These are phyloP conservation scores for Leccinum aurantiacum DNA, from an alignment of 768 basidiomycete genomes.

Conservation along the genomic window DNA sequence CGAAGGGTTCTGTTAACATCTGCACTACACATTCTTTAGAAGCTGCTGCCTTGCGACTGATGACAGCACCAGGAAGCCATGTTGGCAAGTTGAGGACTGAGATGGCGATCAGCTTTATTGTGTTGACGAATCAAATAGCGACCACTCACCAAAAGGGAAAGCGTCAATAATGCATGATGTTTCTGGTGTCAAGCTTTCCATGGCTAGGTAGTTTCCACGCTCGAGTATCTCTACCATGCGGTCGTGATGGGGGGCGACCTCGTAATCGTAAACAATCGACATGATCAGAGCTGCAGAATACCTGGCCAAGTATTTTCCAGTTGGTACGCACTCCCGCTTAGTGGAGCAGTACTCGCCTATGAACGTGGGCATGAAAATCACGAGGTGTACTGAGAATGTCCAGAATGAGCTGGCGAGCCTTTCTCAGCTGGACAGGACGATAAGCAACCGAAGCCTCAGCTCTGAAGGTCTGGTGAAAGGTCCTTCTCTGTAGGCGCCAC, in stretches of 20 bases:
- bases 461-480: conserved; percentile 27
- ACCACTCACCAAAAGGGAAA: conserved; percentile 25
- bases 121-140: too few relatives aligned
- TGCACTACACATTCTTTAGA: conserved; percentile 5
- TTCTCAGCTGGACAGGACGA: conserved; percentile 19
- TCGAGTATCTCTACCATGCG: too few relatives aligned
- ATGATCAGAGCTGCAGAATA: conserved; percentile 38
- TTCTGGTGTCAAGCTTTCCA: conserved; percentile 20
- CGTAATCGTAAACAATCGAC: conserved; percentile 45
- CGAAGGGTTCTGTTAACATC: conserved; percentile 20
- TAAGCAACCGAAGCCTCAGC: conserved; percentile 14
- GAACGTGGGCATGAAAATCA: conserved; percentile 6
- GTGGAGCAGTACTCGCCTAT: conserved; percentile 3
- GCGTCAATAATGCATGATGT: conserved; percentile 13
- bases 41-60: conserved; percentile 25
- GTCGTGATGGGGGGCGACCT: too few relatives aligned
- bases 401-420: conserved; percentile 18
- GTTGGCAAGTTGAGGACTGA: conserved; percentile 25
- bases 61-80: conserved; percentile 26
- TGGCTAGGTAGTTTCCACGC: conserved; percentile 24
- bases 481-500: conserved; percentile 25
- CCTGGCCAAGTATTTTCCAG: conserved; percentile 13
- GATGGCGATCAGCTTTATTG: background rate
- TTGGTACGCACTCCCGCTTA: background rate
- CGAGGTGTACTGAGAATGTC: conserved; percentile 12